Conservation (phyloP, 2,329 filamentous ascomycete genomes). For the Diaporthe destruens region DNA sequence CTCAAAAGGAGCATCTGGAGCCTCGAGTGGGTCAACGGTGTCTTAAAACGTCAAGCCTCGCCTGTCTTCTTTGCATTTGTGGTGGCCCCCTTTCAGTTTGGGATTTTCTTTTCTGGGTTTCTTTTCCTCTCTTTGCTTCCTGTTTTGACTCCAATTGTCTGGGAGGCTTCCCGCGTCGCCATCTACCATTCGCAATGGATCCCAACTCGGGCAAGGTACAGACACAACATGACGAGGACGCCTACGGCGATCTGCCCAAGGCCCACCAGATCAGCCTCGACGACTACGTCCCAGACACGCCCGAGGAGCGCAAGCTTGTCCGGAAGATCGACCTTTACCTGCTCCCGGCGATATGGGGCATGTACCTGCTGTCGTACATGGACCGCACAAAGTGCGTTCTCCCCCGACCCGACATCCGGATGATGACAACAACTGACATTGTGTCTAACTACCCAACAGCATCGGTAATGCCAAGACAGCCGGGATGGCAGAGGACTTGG, state of each 20-base stretch:
- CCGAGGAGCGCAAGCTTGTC: constrained; percentile 37
- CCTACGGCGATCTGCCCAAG: constrained; percentile 21
- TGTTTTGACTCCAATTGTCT: neutral
- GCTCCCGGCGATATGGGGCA: constrained; percentile 55
- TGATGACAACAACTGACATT: neutral
- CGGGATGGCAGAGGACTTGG: constrained; percentile 56
- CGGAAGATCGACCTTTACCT: constrained; percentile 56
- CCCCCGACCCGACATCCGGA: too few species aligned
- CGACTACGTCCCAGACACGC: constrained; percentile 36
- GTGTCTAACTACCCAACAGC: neutral
- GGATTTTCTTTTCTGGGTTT: neutral
- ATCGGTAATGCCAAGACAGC: constrained; percentile 57
- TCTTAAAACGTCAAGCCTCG: neutral
- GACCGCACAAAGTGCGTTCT: constrained; percentile 59
- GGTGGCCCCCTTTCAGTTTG: neutral
- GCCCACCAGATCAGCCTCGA: neutral
- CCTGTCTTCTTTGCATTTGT: neutral
- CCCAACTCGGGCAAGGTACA: constrained; percentile 30
- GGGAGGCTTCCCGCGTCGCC: neutral
- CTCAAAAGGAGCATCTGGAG: neutral
- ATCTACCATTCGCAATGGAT: neutral
- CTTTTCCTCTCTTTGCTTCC: neutral
- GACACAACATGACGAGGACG: constrained; percentile 28
- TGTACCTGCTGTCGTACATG: constrained; percentile 57
- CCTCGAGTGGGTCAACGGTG: neutral